Conservation (phyloP, 139 green algal genomes). For the Chloropicon primus region DNA sequence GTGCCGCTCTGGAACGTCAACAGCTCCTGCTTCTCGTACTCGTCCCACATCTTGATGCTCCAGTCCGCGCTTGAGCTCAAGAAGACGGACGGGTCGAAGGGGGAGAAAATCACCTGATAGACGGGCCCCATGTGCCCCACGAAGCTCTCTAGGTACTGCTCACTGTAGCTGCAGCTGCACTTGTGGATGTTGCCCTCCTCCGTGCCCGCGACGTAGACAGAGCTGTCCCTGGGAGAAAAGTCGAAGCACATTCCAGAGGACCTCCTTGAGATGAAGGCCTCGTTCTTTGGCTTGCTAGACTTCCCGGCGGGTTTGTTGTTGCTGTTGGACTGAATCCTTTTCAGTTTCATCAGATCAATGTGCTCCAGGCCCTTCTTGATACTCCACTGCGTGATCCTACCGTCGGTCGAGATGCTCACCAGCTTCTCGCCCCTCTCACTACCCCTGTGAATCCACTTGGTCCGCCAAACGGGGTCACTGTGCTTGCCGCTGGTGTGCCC, state of each 20-base stretch:
- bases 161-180: slow-evolving; percentile 63
- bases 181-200: slow-evolving; percentile 75
- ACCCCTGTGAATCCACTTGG: slow-evolving; percentile 54
- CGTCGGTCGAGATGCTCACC: slow-evolving; percentile 74
- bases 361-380: slow-evolving; percentile 26
- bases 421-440: slow-evolving; percentile 56
- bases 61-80: slow-evolving; percentile 56
- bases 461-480: slow-evolving; percentile 28
- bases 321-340: slow-evolving; percentile 19
- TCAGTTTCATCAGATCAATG: slow-evolving; percentile 66
- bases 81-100: slow-evolving; percentile 57
- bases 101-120: slow-evolving; percentile 48
- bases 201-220: slow-evolving; percentile 44
- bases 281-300: slow-evolving; percentile 13
- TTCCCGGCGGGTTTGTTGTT: not conserved
- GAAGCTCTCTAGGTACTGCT: slow-evolving; percentile 69
- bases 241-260: slow-evolving; percentile 69
- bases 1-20: slow-evolving; percentile 47
- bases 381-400: slow-evolving; percentile 61
- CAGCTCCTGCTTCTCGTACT: slow-evolving; percentile 30
- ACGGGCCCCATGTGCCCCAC: slow-evolving; percentile 56
- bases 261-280: slow-evolving; percentile 60
- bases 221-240: slow-evolving; percentile 49
- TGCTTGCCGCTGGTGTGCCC: slow-evolving; percentile 44
- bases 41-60: slow-evolving; percentile 62